Base-by-base conservation (phyloP, 768 basidiomycete species). In the Boletellus emodensis region DNA sequence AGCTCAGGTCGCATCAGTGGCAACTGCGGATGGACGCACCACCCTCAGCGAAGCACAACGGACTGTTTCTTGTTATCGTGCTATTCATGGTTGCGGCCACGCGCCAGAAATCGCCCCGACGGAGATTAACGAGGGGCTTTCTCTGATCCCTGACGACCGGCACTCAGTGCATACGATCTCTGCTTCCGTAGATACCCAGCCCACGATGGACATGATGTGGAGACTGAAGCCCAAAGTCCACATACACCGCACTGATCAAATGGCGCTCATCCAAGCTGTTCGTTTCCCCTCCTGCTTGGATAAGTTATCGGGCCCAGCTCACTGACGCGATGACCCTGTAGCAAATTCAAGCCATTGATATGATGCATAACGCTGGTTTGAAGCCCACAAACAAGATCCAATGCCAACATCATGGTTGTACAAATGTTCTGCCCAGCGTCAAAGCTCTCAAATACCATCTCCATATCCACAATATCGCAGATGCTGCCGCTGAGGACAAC, bases 401-500 rank as follows among this genome's bases (percentile, higher is more conserved):
- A 7, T 82, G 80, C 56, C 70, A 68, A 22, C 73, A 78, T 34
- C 60, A 68, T 32, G 77, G 72, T 28, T 82, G 81, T 59, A 55
- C 56, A 13, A 72, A 79, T 62, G 66, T 70, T 8, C 58, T 82
- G 18, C 61, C 64, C 6, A 66, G 69, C 44, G 68, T 73, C 47
- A 72, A 71, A 54, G 74, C 75, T 17, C 69, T 82, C 43, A 74
- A 73, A 56, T 78, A 70, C 57, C 81, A 81, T 57, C 62, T 81
- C 18, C 79, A 82, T 55, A 77, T 82, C 42, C 81, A 82, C 61
- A 76, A 80, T 54, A 73, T 82, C 30, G 68, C 72, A 30, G 75
- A 78, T 46, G 24, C 11, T 7, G 35, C 40, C 30, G 5, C 34
- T 14, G 18, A 13, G 46, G 15, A 30, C 28, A n/a, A 17, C 12